phyloP scores from a whole-genome alignment of 1,284 basidiomycete genomes.

The Pulchroboletus neoregius region DNA sequence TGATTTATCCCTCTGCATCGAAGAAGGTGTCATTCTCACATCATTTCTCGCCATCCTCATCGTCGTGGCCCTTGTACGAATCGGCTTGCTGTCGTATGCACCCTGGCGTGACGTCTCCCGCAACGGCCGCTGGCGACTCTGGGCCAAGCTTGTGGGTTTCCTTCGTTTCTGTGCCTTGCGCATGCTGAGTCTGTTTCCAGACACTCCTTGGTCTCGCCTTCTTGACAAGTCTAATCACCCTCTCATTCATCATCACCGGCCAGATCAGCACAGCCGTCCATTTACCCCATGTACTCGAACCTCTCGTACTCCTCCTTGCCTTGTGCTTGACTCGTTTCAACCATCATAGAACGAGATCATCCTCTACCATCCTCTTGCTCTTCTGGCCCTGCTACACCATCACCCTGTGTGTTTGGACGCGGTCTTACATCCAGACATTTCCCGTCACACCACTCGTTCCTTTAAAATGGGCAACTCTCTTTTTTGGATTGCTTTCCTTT shows the following conservation, averaged over 20 bases:
- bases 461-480: slow-evolving; percentile 47
- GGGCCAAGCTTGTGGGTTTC: slow-evolving; percentile 57
- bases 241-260: slow-evolving; percentile 38
- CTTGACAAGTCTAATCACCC: slow-evolving; percentile 39
- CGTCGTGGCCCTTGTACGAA: slow-evolving; percentile 40
- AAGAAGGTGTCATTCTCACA: slow-evolving; percentile 57
- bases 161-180: background rate
- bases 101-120: slow-evolving; percentile 29
- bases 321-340: slow-evolving; percentile 59
- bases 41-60: slow-evolving; percentile 48
- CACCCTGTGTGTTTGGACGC: slow-evolving; percentile 54
- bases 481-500: slow-evolving; percentile 57
- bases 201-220: slow-evolving; percentile 43
- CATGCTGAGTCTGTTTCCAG: slow-evolving; percentile 33
- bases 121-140: slow-evolving; percentile 49
- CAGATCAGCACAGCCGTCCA: slow-evolving; percentile 37
- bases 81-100: slow-evolving; percentile 31
- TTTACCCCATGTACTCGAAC: slow-evolving; percentile 57
- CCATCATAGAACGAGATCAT: slow-evolving; percentile 73
- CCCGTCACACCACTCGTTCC: slow-evolving; percentile 37
- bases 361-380: slow-evolving; percentile 77
- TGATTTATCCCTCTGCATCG: background rate
- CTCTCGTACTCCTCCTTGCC: slow-evolving; percentile 46
- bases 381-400: slow-evolving; percentile 81
- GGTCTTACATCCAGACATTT: slow-evolving; percentile 42